These are phyloP conservation scores for bread wheat (Triticum aestivum) DNA, from an alignment of 176 grass and related monocot species.

Conservation along the genomic window IWGSC_CS_RefSeq_v2.1 NC_057813.1:269674621-269675120, in stretches of 20 bases:
- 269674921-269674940: conserved; percentile 4
- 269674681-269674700: background rate
- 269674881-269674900: background rate
- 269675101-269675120: background rate
- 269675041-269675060: conserved; percentile 12
- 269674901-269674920: background rate
- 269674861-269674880: background rate
- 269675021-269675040: background rate
- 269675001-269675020: background rate
- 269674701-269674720: background rate
- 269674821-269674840: background rate
- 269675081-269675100: background rate
- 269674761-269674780: background rate
- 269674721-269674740: background rate
- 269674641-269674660: background rate
- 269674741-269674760: background rate
- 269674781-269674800: background rate
- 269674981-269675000: background rate
- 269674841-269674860: background rate
- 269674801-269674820: background rate
- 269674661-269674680: background rate
- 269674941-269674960: conserved; percentile 24
- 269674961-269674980: background rate
- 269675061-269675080: background rate
- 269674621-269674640: background rate